Evolutionary conservation across 192 early-diverging fungal genomes (phyloP).

Genomic region (Rhizophagus prolifer): DNA sequence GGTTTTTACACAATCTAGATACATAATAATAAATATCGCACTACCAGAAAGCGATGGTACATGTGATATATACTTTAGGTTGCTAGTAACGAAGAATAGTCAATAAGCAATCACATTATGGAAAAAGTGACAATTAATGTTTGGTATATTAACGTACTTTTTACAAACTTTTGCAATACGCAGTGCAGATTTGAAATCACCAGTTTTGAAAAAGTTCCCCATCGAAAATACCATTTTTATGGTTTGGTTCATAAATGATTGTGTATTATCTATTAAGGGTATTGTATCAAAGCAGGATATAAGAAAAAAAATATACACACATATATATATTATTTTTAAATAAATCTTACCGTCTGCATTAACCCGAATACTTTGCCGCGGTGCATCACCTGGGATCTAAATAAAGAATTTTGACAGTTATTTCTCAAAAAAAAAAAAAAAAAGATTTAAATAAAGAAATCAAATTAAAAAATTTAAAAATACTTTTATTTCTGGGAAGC

Average conservation of each 20-base stretch:
- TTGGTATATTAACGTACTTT: constrained; percentile 23
- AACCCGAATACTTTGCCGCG: not conserved
- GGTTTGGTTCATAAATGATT: constrained; percentile 28
- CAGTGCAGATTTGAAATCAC: constrained; percentile 31
- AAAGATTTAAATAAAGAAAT: not conserved
- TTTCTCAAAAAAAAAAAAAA: not conserved
- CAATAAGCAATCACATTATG: not conserved
- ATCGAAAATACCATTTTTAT: not conserved
- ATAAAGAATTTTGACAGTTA: too few relatives aligned
- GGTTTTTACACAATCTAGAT: constrained; percentile 43
- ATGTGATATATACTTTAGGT: constrained; percentile 47
- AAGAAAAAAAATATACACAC: not conserved
- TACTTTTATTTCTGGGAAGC: constrained; percentile 62
- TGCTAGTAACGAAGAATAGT: constrained; percentile 25
- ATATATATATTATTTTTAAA: not conserved
- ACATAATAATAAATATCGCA: constrained; percentile 50
- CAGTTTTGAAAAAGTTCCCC: constrained; percentile 3
- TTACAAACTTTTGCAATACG: constrained; percentile 27
- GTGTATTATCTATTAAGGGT: not conserved
- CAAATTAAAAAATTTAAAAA: not conserved
- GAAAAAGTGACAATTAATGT: not conserved
- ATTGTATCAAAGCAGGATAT: not conserved
- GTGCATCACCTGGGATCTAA: not conserved
- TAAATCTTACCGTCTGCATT: constrained; percentile 5
- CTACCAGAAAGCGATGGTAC: constrained; percentile 40